Evolutionary conservation across 768 basidiomycete genomes (phyloP), one percentile per base, ranked within the genome.

Genomic region (Agaricus subrufescens): DNA sequence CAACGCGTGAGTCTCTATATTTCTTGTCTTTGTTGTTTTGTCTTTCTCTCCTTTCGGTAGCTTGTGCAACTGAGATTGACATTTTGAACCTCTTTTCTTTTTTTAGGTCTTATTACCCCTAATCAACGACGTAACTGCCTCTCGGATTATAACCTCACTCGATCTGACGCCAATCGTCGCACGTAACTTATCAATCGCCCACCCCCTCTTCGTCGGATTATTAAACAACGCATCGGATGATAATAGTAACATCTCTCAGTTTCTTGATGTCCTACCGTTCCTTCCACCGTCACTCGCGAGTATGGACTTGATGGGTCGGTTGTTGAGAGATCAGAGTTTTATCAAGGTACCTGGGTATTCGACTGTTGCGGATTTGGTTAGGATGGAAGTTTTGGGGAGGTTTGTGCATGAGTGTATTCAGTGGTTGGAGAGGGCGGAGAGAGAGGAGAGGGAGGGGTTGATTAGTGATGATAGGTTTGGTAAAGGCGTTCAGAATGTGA

Each of bases 381-480:
- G 82, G 11, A 69, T 74, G 30, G 87, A 89, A 46, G 82, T 82
- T 4, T 74, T 91, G 7, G 88, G 87, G 2, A 78, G 77, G 44
- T 91, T 92, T 64, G 75, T 91, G 34, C 85, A 87, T 57, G 83
- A 84, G 59, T 73, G 80, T 58, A 86, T 89, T 60, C 75, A 75
- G 39, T 87, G 87, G 75, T 73, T 92, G 14, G 89, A 91, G 54
- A 73, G 68, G 25, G 86, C 86, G 2, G 87, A 91, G 64, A 71
- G 72, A 48, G 85, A 90, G 52, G 86, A 89, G 65, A 75, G 76
- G 31, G 83, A 87, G 46, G 88, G 87, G 3, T 66, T 79, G 31
- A 75, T 84, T 56, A 87, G 82, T 55, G 89, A 91, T 59, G 88
- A 91, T 66, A 80, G 85, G 25, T 85, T 85, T 62, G 78, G 84